These are phyloP conservation scores for Fusarium sp. DNA, from an alignment of 2,329 filamentous ascomycete genomes.

Conservation along the genomic window DNA sequence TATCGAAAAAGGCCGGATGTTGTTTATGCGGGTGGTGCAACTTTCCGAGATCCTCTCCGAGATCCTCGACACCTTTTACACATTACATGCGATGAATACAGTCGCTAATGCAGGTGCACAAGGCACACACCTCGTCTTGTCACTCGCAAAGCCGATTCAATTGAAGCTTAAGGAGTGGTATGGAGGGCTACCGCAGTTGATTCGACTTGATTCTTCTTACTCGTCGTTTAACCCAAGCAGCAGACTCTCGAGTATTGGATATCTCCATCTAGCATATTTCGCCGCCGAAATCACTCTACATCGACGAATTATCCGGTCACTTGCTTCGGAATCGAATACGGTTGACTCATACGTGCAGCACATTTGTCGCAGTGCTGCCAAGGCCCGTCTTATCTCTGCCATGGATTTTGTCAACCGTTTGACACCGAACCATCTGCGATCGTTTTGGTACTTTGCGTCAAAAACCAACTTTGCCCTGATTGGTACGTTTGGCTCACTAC, in stretches of 20 bases:
- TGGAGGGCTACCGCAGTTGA: constrained; percentile 70
- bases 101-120: constrained; percentile 75
- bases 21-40: constrained; percentile 82
- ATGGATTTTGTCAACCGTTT: constrained; percentile 98
- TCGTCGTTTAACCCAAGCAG: constrained; percentile 51
- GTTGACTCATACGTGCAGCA: constrained; percentile 86
- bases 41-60: constrained; percentile 82
- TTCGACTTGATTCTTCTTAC: constrained; percentile 75
- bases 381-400: constrained; percentile 91
- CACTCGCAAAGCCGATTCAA: constrained; percentile 84
- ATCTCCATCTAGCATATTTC: constrained; percentile 92
- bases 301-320: constrained; percentile 87
- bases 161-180: constrained; percentile 88
- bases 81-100: constrained; percentile 78
- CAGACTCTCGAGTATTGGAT: constrained; percentile 73
- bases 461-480: constrained; percentile 95
- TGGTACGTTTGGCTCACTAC: constrained; percentile 89
- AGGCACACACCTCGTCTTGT: constrained; percentile 78
- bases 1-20: constrained; percentile 73
- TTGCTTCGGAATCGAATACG: constrained; percentile 59
- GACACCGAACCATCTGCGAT: constrained; percentile 84
- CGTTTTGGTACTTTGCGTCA: constrained; percentile 92
- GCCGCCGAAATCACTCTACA: constrained; percentile 95
- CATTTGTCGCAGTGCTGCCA: constrained; percentile 93
- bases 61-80: constrained; percentile 87